Evolutionary conservation across 1,139 yeast genomes (phyloP).

Genomic region (Protomyces lactucae-debilis): DNA sequence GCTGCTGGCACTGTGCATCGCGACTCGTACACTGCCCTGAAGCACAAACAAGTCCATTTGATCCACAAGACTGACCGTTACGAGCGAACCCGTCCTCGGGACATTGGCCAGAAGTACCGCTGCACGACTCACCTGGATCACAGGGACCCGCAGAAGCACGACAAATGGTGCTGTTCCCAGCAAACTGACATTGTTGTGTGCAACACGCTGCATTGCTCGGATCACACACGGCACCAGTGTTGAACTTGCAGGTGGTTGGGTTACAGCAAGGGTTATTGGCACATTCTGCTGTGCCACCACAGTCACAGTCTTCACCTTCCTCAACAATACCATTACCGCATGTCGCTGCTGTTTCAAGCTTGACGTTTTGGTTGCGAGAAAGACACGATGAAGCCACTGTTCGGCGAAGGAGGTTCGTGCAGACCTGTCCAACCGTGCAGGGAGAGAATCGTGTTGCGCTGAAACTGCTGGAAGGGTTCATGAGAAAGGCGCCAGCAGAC

Average conservation of each 20-base stretch:
- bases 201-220: constrained; percentile 42
- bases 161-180: constrained; percentile 38
- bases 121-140: constrained; percentile 41
- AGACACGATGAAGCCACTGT: constrained; percentile 40
- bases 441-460: constrained; percentile 39
- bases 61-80: constrained; percentile 39
- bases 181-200: constrained; percentile 37
- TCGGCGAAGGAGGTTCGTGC: constrained; percentile 38
- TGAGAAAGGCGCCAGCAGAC: constrained; percentile 40
- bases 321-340: constrained; percentile 45
- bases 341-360: constrained; percentile 37
- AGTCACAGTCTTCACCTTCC: constrained; percentile 44
- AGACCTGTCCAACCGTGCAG: constrained; percentile 43
- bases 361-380: constrained; percentile 39
- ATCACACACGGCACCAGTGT: constrained; percentile 40
- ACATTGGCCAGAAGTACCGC: constrained; percentile 41
- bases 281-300: constrained; percentile 43
- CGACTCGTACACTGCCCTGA: constrained; percentile 44
- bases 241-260: constrained; percentile 41
- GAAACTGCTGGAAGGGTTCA: constrained; percentile 40
- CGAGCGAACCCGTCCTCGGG: constrained; percentile 37
- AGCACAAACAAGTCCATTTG: constrained; percentile 37
- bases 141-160: constrained; percentile 41
- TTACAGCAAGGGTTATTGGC: constrained; percentile 41
- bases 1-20: constrained; percentile 37